Evolutionary conservation across 495 filamentous ascomycete species (phyloP), one percentile per base, ranked within the genome.

Genomic region (Annulohypoxylon bovei): DNA sequence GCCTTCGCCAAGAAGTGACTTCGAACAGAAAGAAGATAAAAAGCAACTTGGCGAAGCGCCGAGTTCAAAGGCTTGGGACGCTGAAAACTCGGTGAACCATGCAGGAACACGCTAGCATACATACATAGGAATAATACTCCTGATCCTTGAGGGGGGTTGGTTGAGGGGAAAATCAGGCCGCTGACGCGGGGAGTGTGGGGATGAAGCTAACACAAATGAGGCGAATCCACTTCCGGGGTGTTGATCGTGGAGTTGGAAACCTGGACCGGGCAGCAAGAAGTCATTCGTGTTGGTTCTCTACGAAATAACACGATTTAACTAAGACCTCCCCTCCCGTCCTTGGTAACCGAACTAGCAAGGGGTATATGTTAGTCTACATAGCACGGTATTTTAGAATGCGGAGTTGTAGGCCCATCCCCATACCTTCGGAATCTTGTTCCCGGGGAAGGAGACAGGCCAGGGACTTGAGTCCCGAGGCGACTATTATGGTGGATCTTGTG

Each of bases 131-230:
- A 62, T 56, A 44, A 56, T 49, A 35, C 18, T 50, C 2, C 12
- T 16, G 16, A 28, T 30, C 57, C 32, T 11, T 12, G 18, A 53
- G 60, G 59, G 59, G 44, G 59, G 33, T 54, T 47, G 53, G 60
- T 46, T 69, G 59, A 58, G 57, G 35, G 25, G 37, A 64, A 72
- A 25, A 9, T 47, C 35, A 56, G 28, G 59, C 56, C 58, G 53
- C 58, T 6, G 28, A 55, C 69, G 63, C 63, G 69, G 69, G 69
- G 69, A 55, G 54, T 67, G 64, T 67, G 69, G 69, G 40, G 64
- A 56, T 54, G 53, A 71, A 59, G 68, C 63, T 67, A 71, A 30
- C 57, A 46, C 49, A 47, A 67, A 71, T 63, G 46, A 67, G 58
- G 42, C 46, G 63, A 63, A 63, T 63, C 63, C 63, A 67, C 63